phyloP scores from a whole-genome alignment of 306 rosid genomes.

The Castanea mollissima region DNA sequence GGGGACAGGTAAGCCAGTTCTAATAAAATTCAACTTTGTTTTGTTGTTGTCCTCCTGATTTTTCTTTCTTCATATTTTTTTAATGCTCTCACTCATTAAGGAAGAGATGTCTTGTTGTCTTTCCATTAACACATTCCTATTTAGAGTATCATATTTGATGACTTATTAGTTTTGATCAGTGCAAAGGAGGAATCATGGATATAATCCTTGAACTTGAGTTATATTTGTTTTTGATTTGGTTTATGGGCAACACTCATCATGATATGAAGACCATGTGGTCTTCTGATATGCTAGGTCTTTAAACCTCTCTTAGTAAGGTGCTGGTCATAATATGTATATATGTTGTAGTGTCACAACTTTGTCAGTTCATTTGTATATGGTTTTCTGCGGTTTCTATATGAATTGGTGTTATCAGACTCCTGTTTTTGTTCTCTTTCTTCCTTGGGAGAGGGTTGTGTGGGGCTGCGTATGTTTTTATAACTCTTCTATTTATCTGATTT shows the following conservation, averaged over 20 bases:
- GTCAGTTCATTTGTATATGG: not conserved
- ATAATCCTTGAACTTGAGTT: not conserved
- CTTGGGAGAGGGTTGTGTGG: not conserved
- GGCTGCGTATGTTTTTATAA: not conserved
- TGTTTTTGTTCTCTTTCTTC: not conserved
- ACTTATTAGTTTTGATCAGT: not conserved
- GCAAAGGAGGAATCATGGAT: not conserved
- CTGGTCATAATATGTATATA: not conserved
- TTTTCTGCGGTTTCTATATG: not conserved
- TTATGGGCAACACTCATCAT: not conserved
- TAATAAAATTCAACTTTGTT: not conserved
- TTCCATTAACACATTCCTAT: not conserved
- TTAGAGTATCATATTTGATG: not conserved
- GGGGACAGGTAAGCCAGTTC: slow-evolving; percentile 57
- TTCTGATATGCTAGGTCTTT: not conserved
- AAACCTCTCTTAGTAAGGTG: not conserved
- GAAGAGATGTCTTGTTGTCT: not conserved
- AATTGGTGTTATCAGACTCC: not conserved
- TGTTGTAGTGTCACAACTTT: not conserved
- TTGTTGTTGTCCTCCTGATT: not conserved
- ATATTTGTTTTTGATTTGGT: not conserved
- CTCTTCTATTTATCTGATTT: not conserved
- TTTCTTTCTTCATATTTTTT: not conserved
- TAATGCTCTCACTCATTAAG: not conserved
- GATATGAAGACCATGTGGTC: not conserved